Percentiles rank a stretch among this genome's conserved stretches.
Conservation (phyloP, 768 basidiomycete genomes). For the Kwoniella botswanensis region DNA sequence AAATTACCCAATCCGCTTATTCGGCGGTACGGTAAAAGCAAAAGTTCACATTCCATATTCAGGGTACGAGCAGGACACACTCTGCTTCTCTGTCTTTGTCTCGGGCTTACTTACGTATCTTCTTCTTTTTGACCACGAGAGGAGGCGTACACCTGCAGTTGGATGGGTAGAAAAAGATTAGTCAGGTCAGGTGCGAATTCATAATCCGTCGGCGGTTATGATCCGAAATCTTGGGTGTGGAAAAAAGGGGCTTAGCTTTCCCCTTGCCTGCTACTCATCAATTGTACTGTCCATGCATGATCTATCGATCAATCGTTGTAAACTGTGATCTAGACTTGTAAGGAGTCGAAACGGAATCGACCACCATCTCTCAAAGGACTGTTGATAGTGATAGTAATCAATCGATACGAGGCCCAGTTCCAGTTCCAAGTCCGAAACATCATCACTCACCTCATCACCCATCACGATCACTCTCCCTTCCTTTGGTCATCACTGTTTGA, state of each 20-base stretch:
- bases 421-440: not conserved
- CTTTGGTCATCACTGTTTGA: not conserved
- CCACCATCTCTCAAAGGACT: not conserved
- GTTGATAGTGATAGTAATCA: not conserved
- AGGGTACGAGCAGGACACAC: not conserved
- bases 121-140: not conserved
- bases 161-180: not conserved
- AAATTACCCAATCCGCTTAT: slow-evolving; percentile 11
- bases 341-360: not conserved
- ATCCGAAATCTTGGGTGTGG: slow-evolving; percentile 9
- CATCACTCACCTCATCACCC: not conserved
- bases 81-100: not conserved
- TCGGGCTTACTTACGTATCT: not conserved
- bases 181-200: not conserved
- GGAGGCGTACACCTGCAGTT: not conserved
- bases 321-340: not conserved
- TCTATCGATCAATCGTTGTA: not conserved
- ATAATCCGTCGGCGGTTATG: slow-evolving; percentile 6
- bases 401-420: not conserved
- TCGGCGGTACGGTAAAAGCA: not conserved
- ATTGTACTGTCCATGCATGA: not conserved
- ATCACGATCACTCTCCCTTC: not conserved
- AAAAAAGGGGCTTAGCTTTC: not conserved
- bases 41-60: not conserved
- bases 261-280: not conserved